These are phyloP conservation scores for Lachnellula arida DNA, from an alignment of 2,329 filamentous ascomycete genomes.

Conservation along the genomic window DNA sequence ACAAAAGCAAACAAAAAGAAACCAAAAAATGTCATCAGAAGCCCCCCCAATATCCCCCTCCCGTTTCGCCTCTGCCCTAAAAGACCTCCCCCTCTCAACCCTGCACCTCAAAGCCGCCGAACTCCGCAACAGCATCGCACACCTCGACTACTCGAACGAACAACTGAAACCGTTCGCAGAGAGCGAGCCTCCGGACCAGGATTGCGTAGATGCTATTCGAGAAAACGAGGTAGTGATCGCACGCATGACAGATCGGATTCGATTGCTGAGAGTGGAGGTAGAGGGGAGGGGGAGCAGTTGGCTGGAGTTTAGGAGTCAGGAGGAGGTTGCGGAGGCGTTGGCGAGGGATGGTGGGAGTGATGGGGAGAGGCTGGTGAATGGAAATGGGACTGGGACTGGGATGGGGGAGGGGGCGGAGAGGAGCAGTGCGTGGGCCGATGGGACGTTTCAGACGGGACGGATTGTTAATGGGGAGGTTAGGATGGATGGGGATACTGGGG, in stretches of 20 bases:
- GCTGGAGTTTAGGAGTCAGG: conserved; percentile 49
- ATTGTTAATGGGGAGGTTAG: conserved; percentile 47
- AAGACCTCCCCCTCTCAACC: conserved; percentile 56
- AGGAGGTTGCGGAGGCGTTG: conserved; percentile 36
- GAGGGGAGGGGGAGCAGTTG: conserved; percentile 49
- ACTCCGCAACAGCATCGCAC: conserved; percentile 67
- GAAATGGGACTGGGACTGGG: conserved; percentile 17
- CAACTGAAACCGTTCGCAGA: conserved; percentile 67
- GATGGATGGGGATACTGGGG: conserved; percentile 34
- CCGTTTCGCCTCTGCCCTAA: conserved; percentile 63
- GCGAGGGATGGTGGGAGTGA: conserved; percentile 36
- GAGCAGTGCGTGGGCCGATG: conserved; percentile 52
- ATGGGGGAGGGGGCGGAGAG: conserved; percentile 17
- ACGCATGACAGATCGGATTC: conserved; percentile 63
- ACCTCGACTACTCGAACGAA: conserved; percentile 69
- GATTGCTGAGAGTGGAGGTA: conserved; percentile 60
- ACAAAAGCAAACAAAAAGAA: conserved; percentile 33
- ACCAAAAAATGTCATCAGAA: conserved; percentile 59
- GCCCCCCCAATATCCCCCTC: conserved; percentile 55
- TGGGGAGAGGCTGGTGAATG: conserved; percentile 24
- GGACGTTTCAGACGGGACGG: conserved; percentile 58
- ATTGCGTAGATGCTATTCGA: conserved; percentile 68
- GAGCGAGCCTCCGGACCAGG: conserved; percentile 51
- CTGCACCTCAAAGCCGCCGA: conserved; percentile 73
- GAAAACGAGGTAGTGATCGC: conserved; percentile 68